Base-by-base conservation (phyloP, 345 rosid genomes). In the Zanthoxylum bungeanum region DNA sequence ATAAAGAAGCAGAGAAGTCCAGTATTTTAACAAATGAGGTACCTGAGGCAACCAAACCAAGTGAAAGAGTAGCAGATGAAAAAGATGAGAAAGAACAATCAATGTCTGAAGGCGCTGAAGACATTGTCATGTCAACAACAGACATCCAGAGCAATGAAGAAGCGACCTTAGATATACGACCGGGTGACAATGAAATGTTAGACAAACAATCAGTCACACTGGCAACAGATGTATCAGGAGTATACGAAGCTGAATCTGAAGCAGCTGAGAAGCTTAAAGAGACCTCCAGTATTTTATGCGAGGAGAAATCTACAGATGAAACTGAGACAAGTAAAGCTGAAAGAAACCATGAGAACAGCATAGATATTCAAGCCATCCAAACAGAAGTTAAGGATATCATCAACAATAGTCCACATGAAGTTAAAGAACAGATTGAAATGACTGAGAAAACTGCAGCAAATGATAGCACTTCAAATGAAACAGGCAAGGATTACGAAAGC, bases 171-270 rank as follows among this genome's bases (percentile, higher is more conserved):
- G 70, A 75, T 46, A 49, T 66, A 50, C 16, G 17, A 5, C 62
- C 60, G 4, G 52, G 37, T 44, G 39, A 28, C 16, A 37, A 55
- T 21, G 65, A 24, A 21, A 55, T 69, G 64, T 68, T 42, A 39
- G 34, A 56, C 25, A 33, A 2, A 37, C 61, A 64, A 69, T 52
- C 77, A 39, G 56, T n/a, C 37, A 55, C 66, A 16, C 33, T 11
- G 10, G 66, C 40, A 61, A 39, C 61, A 60, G 82, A 58, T 22
- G 55, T 31, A 19, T 68, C 79, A 58, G 62, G 71, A 36, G 59
- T 5, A 22, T 30, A 70, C 27, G 71, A 37, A 69, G 22, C 27
- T 3, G 73, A 21, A 50, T 33, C 28, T 53, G 75, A 60, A 37
- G 64, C 47, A 9, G 65, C 3, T 42, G 40, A 47, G 39, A 56